Conservation (phyloP, 164 flowering plant genomes). For the Paratinospora sagittata region DNA sequence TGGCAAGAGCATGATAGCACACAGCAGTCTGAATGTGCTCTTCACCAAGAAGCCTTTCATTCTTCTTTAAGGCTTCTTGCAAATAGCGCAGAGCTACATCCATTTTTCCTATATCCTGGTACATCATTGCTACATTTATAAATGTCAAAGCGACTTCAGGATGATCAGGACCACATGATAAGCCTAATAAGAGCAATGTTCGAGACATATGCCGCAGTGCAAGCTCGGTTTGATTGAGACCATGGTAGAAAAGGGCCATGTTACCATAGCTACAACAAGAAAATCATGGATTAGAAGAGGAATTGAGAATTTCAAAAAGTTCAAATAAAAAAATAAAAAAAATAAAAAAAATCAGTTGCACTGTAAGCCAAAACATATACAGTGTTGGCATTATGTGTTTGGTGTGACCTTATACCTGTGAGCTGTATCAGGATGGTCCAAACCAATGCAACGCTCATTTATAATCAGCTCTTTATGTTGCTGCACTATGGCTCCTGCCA, state of each 20-base stretch:
- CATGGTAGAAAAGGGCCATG: slow-evolving; percentile 99
- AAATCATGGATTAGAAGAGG: slow-evolving; percentile 10
- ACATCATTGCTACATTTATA: slow-evolving; percentile 99
- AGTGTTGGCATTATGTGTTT: not conserved
- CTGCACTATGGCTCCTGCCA: slow-evolving; percentile 97
- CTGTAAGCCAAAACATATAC: no score
- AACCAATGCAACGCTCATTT: slow-evolving; percentile 92
- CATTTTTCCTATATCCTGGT: slow-evolving; percentile 94
- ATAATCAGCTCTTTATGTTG: slow-evolving; percentile 98
- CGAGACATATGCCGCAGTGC: slow-evolving; percentile 91
- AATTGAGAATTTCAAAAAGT: not conserved
- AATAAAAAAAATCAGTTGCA: not conserved
- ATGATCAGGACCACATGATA: slow-evolving; percentile 95
- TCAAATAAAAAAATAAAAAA: not conserved
- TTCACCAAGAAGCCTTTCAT: slow-evolving; percentile 87
- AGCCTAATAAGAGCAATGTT: slow-evolving; percentile 70
- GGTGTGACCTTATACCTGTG: slow-evolving; percentile 54
- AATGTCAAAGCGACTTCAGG: slow-evolving; percentile 99
- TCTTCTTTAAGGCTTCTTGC: slow-evolving; percentile 97
- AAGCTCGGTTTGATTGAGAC: slow-evolving; percentile 93
- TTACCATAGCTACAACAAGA: slow-evolving; percentile 77
- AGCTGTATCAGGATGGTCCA: slow-evolving; percentile 99
- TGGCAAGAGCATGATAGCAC: slow-evolving; percentile 98
- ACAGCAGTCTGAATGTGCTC: slow-evolving; percentile 99
- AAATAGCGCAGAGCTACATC: slow-evolving; percentile 86